Base-by-base conservation (phyloP, 1,284 basidiomycete genomes). In the Trichosporon coremiiforme region DNA sequence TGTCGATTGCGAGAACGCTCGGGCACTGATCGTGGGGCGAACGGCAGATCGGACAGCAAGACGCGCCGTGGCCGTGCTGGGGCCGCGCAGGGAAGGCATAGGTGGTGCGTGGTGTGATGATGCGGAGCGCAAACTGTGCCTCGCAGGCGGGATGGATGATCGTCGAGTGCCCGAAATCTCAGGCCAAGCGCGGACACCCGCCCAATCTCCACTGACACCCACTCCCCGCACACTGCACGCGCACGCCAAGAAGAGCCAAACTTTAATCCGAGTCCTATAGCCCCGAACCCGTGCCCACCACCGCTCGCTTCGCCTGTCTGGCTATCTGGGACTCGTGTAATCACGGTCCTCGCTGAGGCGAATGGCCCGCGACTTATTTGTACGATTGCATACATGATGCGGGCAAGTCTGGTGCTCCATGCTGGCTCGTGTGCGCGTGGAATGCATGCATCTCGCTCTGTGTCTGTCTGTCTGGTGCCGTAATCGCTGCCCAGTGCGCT, bases 131-230 rank as follows among this genome's bases (percentile, higher is more conserved):
- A 53, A 45, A 45, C 15, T 45, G 41, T 45, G 10, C 15, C 15
- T 45, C 4, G 15, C 2, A 17, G 15, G 41, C 17, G 15, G 41
- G 41, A 45, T 45, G 41, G 41, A 45, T 53, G 15, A 17, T 53
- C 47, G 47, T 10, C 36, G 36, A 38, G n/a, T 53, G 47, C 20
- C 47, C 47, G 47, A 53, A 53, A 53, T 53, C 47, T 22, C 47
- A 53, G 47, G 20, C 47, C 20, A 20, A 53, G 47, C 41, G 41
- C 41, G 41, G 41, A 45, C 41, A 17, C 41, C 41, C 41, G 41
- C 41, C 41, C 1, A 3, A 45, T 17, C 41, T 45, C 41, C 41
- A 10, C 33, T 33, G 33, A 33, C 15, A 45, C 10, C 41, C 4
- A 13, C 38, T 10, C 15, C 41, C 17, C 15, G 41, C 41, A 9